These are phyloP conservation scores for Globisporangium mamillatum DNA, from an alignment of 352 stramenopile genomes.

Conservation along the genomic window DNA sequence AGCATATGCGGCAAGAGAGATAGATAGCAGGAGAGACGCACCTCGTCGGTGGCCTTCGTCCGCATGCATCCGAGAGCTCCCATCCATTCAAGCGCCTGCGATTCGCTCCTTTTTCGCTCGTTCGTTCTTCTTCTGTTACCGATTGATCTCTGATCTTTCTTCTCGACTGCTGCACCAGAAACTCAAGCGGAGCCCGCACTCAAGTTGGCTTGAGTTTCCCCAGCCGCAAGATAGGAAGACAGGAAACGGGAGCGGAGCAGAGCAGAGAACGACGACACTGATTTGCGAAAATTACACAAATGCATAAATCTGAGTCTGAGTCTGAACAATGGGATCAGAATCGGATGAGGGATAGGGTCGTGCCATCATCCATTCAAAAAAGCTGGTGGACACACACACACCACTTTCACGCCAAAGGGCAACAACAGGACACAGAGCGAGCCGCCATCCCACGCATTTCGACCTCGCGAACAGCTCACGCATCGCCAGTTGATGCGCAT, in stretches of 20 bases:
- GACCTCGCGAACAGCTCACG: neutral
- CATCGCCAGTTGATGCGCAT: conserved; percentile 10
- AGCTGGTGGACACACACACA: neutral
- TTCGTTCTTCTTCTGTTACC: conserved; percentile 5
- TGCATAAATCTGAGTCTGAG: neutral
- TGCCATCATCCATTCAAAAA: neutral
- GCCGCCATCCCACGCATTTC: neutral
- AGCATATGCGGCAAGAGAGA: too few species aligned
- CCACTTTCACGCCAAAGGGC: neutral
- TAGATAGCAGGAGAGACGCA: conserved; percentile 8
- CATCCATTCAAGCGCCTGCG: conserved; percentile 31
- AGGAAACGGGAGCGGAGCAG: neutral
- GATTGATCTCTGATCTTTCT: conserved; percentile 10
- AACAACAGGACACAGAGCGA: neutral
- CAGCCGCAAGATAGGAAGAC: neutral
- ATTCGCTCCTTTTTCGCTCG: conserved; percentile 8
- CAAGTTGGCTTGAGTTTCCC: neutral
- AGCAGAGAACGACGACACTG: too few species aligned
- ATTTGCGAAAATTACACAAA: neutral
- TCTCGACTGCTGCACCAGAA: conserved; percentile 6
- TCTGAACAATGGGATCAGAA: neutral
- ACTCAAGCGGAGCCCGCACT: neutral
- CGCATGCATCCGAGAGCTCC: conserved; percentile 28
- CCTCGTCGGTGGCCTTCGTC: conserved; percentile 26
- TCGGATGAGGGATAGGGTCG: neutral